Percentiles rank a stretch among this genome's conserved stretches.
Conservation (phyloP, 257 asterid species). For the Solanum paucissectum region DNA sequence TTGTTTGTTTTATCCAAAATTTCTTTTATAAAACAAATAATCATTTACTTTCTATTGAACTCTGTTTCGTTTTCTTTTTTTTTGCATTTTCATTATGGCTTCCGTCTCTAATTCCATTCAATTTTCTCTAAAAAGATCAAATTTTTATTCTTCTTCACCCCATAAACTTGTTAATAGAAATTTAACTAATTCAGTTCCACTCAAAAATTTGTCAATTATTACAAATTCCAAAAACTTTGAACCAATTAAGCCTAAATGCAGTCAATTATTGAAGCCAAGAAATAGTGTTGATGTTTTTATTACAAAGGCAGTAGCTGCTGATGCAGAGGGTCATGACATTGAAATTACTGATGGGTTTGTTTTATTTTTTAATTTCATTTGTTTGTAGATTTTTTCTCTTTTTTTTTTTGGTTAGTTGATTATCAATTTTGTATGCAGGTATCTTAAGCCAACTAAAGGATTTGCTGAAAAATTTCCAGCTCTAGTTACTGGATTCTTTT, state of each 20-base stretch:
- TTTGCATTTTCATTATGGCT: background rate
- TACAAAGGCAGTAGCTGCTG: background rate
- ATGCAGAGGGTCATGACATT: background rate
- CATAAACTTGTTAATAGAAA: background rate
- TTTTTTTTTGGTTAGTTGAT: background rate
- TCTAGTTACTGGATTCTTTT: slow-evolving; percentile 83
- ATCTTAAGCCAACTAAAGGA: slow-evolving; percentile 30
- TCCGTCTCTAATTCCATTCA: background rate
- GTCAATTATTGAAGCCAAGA: background rate
- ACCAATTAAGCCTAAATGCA: background rate
- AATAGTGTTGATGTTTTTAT: background rate
- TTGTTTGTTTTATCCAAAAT: background rate
- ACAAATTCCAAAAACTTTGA: background rate
- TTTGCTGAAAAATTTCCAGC: slow-evolving; percentile 48
- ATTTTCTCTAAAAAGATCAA: background rate
- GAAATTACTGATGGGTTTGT: background rate
- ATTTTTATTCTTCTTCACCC: background rate
- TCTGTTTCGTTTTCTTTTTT: background rate
- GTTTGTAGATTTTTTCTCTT: too few species aligned
- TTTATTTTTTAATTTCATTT: background rate
- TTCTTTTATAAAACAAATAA: background rate
- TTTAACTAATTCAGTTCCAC: background rate
- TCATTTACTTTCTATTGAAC: background rate
- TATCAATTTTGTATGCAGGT: slow-evolving; percentile 19
- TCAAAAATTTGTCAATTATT: background rate